Conservation (phyloP, 1,284 basidiomycete genomes). For the Hypsizygus ulmarius region DNA sequence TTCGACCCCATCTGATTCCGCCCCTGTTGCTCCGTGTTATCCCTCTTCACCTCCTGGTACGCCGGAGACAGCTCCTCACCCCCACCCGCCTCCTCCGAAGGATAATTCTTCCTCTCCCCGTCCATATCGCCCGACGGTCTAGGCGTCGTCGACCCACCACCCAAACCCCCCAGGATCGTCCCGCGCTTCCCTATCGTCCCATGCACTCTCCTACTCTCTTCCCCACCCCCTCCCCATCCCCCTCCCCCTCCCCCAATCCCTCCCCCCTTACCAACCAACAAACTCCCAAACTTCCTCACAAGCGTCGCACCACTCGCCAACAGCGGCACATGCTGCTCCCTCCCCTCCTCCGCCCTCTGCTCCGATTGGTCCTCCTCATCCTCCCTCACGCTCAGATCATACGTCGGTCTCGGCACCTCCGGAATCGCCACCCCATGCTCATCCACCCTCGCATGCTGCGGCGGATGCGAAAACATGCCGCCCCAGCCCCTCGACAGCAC, state of each 20-base stretch:
- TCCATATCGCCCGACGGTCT: constrained; percentile 42
- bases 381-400: constrained; percentile 50
- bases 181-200: constrained; percentile 42
- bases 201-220: constrained; percentile 36
- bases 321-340: constrained; percentile 29
- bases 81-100: constrained; percentile 32
- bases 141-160: constrained; percentile 36
- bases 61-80: neutral
- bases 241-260: constrained; percentile 42
- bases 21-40: constrained; percentile 26
- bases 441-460: constrained; percentile 32
- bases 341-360: constrained; percentile 24
- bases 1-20: constrained; percentile 16
- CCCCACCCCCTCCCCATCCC: constrained; percentile 37
- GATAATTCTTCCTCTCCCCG: constrained; percentile 47
- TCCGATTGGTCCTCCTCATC: constrained; percentile 32
- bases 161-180: constrained; percentile 39
- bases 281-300: constrained; percentile 69
- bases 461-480: constrained; percentile 48
- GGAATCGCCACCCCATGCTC: constrained; percentile 38
- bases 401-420: constrained; percentile 45
- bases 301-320: constrained; percentile 63
- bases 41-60: constrained; percentile 10
- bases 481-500: constrained; percentile 38
- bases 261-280: constrained; percentile 44